Evolutionary conservation across 306 rosid species (phyloP).

Genomic region (Vigna trinervia): DNA sequence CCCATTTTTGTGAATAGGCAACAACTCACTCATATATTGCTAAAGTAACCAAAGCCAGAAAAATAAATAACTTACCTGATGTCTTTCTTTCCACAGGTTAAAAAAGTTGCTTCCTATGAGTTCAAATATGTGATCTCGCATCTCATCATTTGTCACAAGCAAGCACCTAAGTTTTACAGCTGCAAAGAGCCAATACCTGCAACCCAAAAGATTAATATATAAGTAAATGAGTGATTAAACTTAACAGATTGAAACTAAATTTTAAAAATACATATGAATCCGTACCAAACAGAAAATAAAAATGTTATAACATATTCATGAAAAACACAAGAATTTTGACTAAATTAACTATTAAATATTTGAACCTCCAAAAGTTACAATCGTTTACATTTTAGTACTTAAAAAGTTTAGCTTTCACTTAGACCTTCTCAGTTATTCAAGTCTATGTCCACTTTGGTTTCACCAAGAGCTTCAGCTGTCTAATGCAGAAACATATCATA

Average conservation of each 20-base stretch:
- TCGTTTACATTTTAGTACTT: neutral
- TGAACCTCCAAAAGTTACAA: neutral
- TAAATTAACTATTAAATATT: neutral
- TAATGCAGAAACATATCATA: neutral
- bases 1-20: neutral
- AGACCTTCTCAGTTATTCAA: neutral
- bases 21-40: neutral
- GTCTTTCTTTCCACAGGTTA: constrained; percentile 92
- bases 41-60: constrained; percentile 16
- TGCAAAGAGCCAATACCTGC: constrained; percentile 92
- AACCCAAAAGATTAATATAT: constrained; percentile 38
- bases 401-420: neutral
- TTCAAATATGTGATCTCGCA: constrained; percentile 95
- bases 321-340: neutral
- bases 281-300: constrained; percentile 24
- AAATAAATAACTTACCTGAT: constrained; percentile 67
- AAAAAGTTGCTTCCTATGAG: constrained; percentile 83
- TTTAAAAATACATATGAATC: neutral
- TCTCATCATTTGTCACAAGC: constrained; percentile 92
- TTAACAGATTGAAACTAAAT: constrained; percentile 33
- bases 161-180: constrained; percentile 83
- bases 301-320: neutral
- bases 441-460: neutral
- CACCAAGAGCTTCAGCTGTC: neutral
- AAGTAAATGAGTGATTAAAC: neutral